phyloP scores from a whole-genome alignment of 2,329 filamentous ascomycete genomes.

The Endocalyx cinctus region DNA sequence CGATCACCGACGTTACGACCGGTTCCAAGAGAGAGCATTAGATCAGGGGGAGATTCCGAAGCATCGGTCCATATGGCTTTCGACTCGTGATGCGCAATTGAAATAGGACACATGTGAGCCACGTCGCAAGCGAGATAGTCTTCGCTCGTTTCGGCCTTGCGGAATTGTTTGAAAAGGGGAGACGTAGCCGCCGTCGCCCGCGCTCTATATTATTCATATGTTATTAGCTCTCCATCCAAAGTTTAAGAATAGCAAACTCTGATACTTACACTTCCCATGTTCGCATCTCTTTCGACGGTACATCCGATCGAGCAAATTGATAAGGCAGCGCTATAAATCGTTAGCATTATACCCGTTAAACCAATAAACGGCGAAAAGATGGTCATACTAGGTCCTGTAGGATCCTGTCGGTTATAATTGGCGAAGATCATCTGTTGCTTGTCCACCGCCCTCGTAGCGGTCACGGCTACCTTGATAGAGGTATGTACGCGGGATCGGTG shows the following conservation, averaged over 20 bases:
- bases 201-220: conserved; percentile 14
- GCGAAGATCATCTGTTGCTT: conserved; percentile 25
- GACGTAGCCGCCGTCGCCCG: conserved; percentile 25
- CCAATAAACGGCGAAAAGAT: too few species aligned
- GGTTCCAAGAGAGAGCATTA: conserved; percentile 25
- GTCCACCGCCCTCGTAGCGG: conserved; percentile 17
- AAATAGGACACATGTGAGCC: conserved; percentile 20
- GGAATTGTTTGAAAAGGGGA: conserved; percentile 26
- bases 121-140: conserved; percentile 21
- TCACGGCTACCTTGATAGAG: conserved; percentile 25
- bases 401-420: conserved; percentile 28
- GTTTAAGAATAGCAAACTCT: conserved; percentile 1
- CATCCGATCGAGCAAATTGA: conserved; percentile 22
- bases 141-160: conserved; percentile 19
- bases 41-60: conserved; percentile 18
- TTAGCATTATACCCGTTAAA: too few species aligned
- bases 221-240: background rate
- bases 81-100: conserved; percentile 22
- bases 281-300: conserved; percentile 22
- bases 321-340: conserved; percentile 20
- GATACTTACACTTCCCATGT: conserved; percentile 28
- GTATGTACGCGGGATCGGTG: conserved; percentile 18
- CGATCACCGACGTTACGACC: conserved; percentile 25
- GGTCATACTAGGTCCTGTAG: conserved; percentile 15
- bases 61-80: conserved; percentile 24